Base-by-base conservation (phyloP, 257 asterid genomes). In the Haberlea rhodopensis region DNA sequence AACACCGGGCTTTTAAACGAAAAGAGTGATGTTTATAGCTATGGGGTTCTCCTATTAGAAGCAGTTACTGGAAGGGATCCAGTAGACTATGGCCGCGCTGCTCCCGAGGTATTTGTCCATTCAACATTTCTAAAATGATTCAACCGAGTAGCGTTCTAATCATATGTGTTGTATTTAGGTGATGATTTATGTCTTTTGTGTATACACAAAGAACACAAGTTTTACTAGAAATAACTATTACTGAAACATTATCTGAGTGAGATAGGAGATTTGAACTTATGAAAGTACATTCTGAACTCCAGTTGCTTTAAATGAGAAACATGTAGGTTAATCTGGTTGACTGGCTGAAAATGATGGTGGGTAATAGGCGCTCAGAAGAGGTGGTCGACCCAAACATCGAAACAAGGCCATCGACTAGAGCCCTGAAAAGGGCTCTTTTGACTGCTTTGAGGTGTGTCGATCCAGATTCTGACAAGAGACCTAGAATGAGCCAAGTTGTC, bases 331-430 rank as follows among this genome's bases (percentile, higher is more conserved):
- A 91, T 82, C 88, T 89, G 65, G 99, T 91, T 5, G 97, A 91
- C 69, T 91, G 98, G 97, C 83, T 91, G 82, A 89, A 91, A 78
- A 87, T 84, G 90, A 91, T 89, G 98, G 97, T 91, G 16, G 98
- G 98, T 43, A 84, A 68, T 67, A 81, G 89, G 80, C 92, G 95
- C 0, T 89, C 97, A 0, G 98, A 89, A 81, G 98, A 92, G 76
- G 97, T 92, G 69, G 91, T 89, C n/a, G 98, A 92, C 67, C 96
- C 98, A 26, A 83, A 82, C 75, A 85, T 92, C 13, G 97, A 84
- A 27, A 70, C 78, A 8, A 84, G 85, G 76, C 98, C 98, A 23
- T 86, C 98, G n/a, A 92, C 91, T 19, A 74, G 97, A 73, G 91
- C 95, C 68, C 95, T 92, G 48, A 92, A 92, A 73, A 76, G 96